Evolutionary conservation across 1,139 yeast genomes (phyloP).

Genomic region (Candida anutae): DNA sequence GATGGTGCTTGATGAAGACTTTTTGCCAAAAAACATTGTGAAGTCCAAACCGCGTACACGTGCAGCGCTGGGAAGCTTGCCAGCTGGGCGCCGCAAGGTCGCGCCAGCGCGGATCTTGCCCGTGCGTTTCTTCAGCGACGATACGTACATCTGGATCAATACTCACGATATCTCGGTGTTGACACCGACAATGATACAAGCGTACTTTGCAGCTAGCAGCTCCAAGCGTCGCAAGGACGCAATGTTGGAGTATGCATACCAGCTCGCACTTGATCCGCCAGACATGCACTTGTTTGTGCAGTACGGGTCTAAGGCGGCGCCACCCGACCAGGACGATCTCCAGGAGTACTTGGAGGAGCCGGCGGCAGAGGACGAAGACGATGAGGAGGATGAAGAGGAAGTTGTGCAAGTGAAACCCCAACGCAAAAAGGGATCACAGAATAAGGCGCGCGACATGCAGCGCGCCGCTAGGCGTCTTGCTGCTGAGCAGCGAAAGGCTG

Average conservation of each 20-base stretch:
- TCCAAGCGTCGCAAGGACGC: slow-evolving; percentile 27
- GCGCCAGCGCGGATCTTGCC: slow-evolving; percentile 23
- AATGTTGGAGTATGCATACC: slow-evolving; percentile 30
- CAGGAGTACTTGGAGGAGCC: slow-evolving; percentile 14
- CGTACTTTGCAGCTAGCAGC: slow-evolving; percentile 14
- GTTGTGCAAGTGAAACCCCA: slow-evolving; percentile 9
- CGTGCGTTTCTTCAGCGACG: slow-evolving; percentile 58
- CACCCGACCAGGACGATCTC: slow-evolving; percentile 10
- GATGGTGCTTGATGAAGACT: slow-evolving; percentile 53
- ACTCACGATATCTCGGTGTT: slow-evolving; percentile 33
- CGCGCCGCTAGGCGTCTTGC: slow-evolving; percentile 8
- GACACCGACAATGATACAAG: slow-evolving; percentile 18
- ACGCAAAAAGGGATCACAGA: slow-evolving; percentile 6
- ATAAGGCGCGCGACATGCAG: slow-evolving; percentile 7
- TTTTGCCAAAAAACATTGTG: slow-evolving; percentile 48
- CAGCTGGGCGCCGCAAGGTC: slow-evolving; percentile 13
- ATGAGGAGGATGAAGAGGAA: slow-evolving; percentile 11
- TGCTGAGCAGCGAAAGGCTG: slow-evolving; percentile 17
- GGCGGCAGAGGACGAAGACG: slow-evolving; percentile 10
- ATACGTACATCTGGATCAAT: slow-evolving; percentile 58
- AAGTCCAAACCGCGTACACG: slow-evolving; percentile 40
- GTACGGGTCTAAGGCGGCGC: slow-evolving; percentile 37
- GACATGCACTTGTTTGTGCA: slow-evolving; percentile 34
- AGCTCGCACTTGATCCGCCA: slow-evolving; percentile 35
- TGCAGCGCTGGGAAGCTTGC: slow-evolving; percentile 11